phyloP scores from a whole-genome alignment of 2,329 filamentous ascomycete genomes.

The Penicillium aurantiogriseum region DNA sequence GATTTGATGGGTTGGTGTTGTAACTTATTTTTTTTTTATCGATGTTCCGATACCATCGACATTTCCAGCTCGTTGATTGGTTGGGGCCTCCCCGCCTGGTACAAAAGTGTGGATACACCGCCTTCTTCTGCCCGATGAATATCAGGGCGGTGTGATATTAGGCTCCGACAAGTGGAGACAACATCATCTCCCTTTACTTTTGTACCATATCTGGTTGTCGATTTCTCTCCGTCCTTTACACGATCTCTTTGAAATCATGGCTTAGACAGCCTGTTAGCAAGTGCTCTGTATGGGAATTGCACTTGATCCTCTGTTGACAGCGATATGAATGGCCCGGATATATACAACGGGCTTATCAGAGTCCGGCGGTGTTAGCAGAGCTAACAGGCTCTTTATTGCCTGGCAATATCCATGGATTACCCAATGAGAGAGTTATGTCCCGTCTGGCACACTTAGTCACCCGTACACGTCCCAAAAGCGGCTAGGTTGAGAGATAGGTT shows the following conservation, averaged over 20 bases:
- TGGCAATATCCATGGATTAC: too few species aligned
- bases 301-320: too few species aligned
- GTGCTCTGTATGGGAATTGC: rapidly evolving
- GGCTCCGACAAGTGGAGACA: background rate
- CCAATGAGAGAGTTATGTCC: too few species aligned
- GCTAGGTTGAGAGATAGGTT: background rate
- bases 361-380: background rate
- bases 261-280: background rate
- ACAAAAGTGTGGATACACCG: conserved; percentile 1
- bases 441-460: too few species aligned
- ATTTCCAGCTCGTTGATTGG: conserved; percentile 23
- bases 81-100: conserved; percentile 8
- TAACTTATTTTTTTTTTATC: conserved; percentile 20
- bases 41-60: conserved; percentile 26
- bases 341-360: background rate
- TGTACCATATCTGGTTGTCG: background rate
- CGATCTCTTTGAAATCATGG: background rate
- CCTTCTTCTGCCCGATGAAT: background rate
- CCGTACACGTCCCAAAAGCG: background rate
- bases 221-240: background rate
- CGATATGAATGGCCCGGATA: background rate
- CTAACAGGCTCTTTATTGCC: background rate
- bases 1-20: conserved; percentile 22
- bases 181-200: background rate
- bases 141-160: background rate